Base-by-base conservation (phyloP, 2,329 filamentous ascomycete genomes). In the Phoma sp. region DNA sequence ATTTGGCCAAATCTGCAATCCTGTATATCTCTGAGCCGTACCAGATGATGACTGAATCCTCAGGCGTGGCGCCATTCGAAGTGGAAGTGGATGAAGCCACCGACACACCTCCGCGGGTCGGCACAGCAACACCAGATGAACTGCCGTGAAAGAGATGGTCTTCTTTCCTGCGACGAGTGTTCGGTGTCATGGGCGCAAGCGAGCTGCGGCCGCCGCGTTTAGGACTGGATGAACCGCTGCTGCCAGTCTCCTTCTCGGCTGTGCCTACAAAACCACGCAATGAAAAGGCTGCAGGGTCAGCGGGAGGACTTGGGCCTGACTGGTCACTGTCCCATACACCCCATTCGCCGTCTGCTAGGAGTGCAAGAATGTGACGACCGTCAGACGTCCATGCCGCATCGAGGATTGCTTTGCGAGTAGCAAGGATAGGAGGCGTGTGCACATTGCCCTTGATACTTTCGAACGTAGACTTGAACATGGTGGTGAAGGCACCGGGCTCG, bases 271-370 rank as follows among this genome's bases (percentile, higher is more conserved):
- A 77, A 7, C 73, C 74, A n/a, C 72, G 67, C 21, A 76, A 43
- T 25, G 71, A 71, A 51, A 77, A 77, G 3, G 63, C 61, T 12
- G 70, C 67, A 17, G 69, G 67, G 43, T 71, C 64, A 39, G 64
- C 50, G 22, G 67, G 65, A 8, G 67, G 63, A 27, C 56, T 71
- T n/a, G 73, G 71, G 8, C 70, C 71, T 27, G 69, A 66, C 12
- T 68, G 66, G 31, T 76, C 75, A 29, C 78, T 60, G 58, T 80
- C 79, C 80, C 81, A 83, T n/a, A 83, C 71, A 12, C 81, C 81
- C 81, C 81, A 83, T 66, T 82, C 78, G 9, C 81, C 81, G 60
- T 82, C 80, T 48, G 76, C 73, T 7, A 82, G 70, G 9, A 84
- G 65, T 5, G 75, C 76, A n/a, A 83, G 60, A 21, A 83, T 75